phyloP scores from a whole-genome alignment of 805 yeast genomes.

The Pichia cabralensis region DNA sequence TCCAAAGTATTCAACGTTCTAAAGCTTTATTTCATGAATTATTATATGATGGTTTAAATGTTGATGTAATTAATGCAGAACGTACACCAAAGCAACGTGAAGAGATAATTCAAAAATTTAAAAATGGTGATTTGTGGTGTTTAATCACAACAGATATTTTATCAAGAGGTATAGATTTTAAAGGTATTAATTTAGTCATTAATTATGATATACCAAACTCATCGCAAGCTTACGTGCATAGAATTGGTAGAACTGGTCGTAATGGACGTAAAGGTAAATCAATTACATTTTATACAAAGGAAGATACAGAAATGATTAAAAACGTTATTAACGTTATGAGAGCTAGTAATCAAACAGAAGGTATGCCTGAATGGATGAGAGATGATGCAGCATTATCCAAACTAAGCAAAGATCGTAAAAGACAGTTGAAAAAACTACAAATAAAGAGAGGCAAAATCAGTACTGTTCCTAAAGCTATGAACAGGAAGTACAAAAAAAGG shows the following conservation, averaged over 20 bases:
- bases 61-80: conserved; percentile 94
- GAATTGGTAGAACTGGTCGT: conserved; percentile 98
- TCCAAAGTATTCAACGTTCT: conserved; percentile 88
- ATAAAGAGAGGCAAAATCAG: conserved; percentile 65
- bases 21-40: conserved; percentile 91
- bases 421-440: conserved; percentile 45
- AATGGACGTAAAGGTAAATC: conserved; percentile 84
- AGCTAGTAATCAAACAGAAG: conserved; percentile 65
- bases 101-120: conserved; percentile 72
- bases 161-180: conserved; percentile 95
- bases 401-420: conserved; percentile 53
- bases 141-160: conserved; percentile 92
- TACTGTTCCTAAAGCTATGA: conserved; percentile 77
- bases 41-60: conserved; percentile 82
- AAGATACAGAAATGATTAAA: conserved; percentile 65
- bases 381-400: conserved; percentile 44
- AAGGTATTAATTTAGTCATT: conserved; percentile 87
- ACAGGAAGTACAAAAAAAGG: conserved; percentile 33
- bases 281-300: conserved; percentile 87
- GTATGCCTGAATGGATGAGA: conserved; percentile 75
- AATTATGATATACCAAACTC: conserved; percentile 94
- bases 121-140: conserved; percentile 90
- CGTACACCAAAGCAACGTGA: conserved; percentile 84
- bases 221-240: conserved; percentile 91
- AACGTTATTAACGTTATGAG: conserved; percentile 91